Percentiles rank a stretch among this genome's conserved stretches.
Conservation (phyloP, 176 grass and related monocot species). For the Elaeis guineensis region DNA sequence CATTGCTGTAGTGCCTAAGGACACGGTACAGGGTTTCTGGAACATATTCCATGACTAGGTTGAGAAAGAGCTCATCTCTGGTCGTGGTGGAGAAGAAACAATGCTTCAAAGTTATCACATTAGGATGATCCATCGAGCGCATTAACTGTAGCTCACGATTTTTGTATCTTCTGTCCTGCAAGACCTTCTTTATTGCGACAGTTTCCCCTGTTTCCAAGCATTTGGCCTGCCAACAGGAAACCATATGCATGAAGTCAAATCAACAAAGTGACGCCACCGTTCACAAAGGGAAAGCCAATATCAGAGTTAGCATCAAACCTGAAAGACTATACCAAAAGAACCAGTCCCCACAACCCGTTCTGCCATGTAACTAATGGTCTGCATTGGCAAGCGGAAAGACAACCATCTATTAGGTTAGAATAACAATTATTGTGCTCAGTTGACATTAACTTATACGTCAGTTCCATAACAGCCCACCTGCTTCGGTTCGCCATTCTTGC, state of each 20-base stretch:
- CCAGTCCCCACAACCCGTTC: conserved; percentile 66
- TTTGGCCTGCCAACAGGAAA: conserved; percentile 12
- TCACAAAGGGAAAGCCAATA: background rate
- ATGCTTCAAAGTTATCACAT: conserved; percentile 15
- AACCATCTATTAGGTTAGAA: background rate
- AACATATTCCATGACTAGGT: conserved; percentile 19
- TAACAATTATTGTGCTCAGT: too few relatives aligned
- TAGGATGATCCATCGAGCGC: conserved; percentile 22
- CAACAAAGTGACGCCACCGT: background rate
- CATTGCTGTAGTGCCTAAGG: conserved; percentile 15
- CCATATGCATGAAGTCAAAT: background rate
- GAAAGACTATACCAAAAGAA: conserved; percentile 80
- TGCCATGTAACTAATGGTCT: conserved; percentile 85
- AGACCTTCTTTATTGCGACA: conserved; percentile 21
- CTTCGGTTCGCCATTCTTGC: conserved; percentile 52
- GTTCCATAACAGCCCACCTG: conserved; percentile 28
- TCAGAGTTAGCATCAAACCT: conserved; percentile 14
- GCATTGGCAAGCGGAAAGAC: background rate
- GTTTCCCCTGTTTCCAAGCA: conserved; percentile 17
- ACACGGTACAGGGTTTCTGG: conserved; percentile 15
- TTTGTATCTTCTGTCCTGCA: conserved; percentile 23
- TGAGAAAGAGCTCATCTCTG: conserved; percentile 20
- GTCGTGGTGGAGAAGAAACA: conserved; percentile 20
- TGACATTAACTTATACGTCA: too few relatives aligned
- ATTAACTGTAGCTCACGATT: conserved; percentile 15